phyloP scores from a whole-genome alignment of 2,329 filamentous ascomycete genomes.

The Herpotrichia juniperi region DNA sequence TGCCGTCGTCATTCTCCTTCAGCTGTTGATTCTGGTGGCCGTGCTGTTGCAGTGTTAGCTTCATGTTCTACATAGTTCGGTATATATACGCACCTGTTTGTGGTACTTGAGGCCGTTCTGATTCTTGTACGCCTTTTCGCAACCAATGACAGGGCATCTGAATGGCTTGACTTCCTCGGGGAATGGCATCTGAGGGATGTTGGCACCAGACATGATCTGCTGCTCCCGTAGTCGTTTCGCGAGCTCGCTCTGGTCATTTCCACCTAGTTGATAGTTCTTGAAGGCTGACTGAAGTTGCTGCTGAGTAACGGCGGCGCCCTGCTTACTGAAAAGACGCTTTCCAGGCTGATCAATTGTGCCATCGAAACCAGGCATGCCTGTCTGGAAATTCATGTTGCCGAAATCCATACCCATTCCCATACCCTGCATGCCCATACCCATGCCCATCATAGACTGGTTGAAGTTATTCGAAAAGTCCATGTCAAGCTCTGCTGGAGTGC shows the following conservation, averaged over 20 bases:
- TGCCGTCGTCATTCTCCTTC: slow-evolving; percentile 95
- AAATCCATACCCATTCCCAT: slow-evolving; percentile 42
- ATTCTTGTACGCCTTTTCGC: slow-evolving; percentile 99
- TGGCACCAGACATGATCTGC: slow-evolving; percentile 62
- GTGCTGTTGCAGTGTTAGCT: slow-evolving; percentile 59
- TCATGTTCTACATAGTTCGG: slow-evolving; percentile 10
- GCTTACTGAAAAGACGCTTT: slow-evolving; percentile 85
- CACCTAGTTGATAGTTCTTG: slow-evolving; percentile 74
- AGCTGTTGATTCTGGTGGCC: slow-evolving; percentile 96
- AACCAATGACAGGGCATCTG: slow-evolving; percentile 96
- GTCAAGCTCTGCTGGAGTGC: slow-evolving; percentile 76
- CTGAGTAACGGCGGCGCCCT: slow-evolving; percentile 73
- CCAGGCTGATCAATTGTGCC: slow-evolving; percentile 86
- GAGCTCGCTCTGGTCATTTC: slow-evolving; percentile 70
- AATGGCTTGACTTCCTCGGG: slow-evolving; percentile 96
- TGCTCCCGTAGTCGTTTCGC: slow-evolving; percentile 69
- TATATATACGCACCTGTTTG: slow-evolving; percentile 62
- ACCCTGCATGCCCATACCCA: slow-evolving; percentile 41
- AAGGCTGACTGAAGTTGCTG: slow-evolving; percentile 77
- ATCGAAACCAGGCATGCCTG: slow-evolving; percentile 49
- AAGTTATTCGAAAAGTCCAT: slow-evolving; percentile 66
- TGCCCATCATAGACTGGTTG: slow-evolving; percentile 43
- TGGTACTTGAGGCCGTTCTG: slow-evolving; percentile 97
- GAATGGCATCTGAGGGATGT: slow-evolving; percentile 48
- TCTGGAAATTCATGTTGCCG: slow-evolving; percentile 44